These are phyloP conservation scores for Fusarium pininemorale DNA, from an alignment of 2,329 filamentous ascomycete species.

Conservation along the genomic window DNA sequence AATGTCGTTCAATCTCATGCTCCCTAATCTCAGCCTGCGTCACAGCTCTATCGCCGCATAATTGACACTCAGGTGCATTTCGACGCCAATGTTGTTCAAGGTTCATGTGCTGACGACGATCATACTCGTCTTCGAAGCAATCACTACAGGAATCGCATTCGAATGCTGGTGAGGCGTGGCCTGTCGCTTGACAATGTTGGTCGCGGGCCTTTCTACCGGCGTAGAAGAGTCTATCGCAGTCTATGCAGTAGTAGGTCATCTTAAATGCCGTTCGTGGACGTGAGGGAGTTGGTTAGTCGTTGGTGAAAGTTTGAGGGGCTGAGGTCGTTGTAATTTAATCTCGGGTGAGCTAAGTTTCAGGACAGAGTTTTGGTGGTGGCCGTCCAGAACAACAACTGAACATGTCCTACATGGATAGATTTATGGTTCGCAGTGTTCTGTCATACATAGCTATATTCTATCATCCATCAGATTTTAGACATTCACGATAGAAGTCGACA, in stretches of 20 bases:
- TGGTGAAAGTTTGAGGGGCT: not conserved
- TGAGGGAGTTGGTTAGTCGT: not conserved
- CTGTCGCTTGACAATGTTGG: not conserved
- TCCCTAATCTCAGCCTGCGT: not conserved
- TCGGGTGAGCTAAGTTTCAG: not conserved
- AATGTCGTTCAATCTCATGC: slow-evolving; percentile 45
- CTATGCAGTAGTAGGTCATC: not conserved
- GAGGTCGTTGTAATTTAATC: not conserved
- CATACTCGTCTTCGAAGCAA: not conserved
- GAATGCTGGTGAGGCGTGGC: not conserved
- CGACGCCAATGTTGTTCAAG: slow-evolving; percentile 35
- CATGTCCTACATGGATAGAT: rapidly evolving
- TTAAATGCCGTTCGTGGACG: too few relatives aligned
- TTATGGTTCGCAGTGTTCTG: rapidly evolving
- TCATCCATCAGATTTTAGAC: rapidly evolving
- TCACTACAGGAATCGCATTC: not conserved
- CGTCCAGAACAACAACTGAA: not conserved
- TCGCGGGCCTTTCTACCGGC: not conserved
- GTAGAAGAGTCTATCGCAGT: not conserved
- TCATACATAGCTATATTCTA: too few relatives aligned
- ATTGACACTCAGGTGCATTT: slow-evolving; percentile 34
- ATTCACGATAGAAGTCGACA: rapidly evolving
- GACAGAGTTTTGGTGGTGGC: not conserved
- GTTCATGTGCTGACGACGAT: not conserved
- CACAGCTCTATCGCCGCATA: slow-evolving; percentile 34